phyloP scores from a whole-genome alignment of 441 rosid genomes.

The Biscutella laevigata region DNA sequence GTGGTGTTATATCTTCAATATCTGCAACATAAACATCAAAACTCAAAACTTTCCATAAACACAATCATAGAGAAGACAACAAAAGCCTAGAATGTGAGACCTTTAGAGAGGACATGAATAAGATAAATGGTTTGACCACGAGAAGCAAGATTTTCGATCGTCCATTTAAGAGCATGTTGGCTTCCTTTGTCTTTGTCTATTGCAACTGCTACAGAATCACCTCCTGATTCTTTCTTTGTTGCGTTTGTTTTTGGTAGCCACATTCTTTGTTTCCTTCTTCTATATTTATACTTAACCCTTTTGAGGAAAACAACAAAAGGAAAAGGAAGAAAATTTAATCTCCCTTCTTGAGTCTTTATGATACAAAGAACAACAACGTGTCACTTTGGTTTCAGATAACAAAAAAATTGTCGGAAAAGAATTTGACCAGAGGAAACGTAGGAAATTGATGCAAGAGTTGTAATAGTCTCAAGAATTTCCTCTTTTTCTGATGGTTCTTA shows the following conservation, averaged over 20 bases:
- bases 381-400: neutral
- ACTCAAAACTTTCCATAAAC: conserved; percentile 1
- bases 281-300: neutral
- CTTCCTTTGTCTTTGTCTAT: conserved; percentile 73
- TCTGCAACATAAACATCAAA: conserved; percentile 12
- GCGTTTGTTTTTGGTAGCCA: conserved; percentile 40
- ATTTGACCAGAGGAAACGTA: conserved; percentile 2
- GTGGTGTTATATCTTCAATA: conserved; percentile 22
- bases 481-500: conserved; percentile 12
- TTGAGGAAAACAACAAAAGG: no score
- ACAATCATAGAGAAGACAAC: neutral
- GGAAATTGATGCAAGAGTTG: neutral
- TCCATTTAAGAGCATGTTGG: conserved; percentile 80
- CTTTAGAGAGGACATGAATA: conserved; percentile 48
- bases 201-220: conserved; percentile 69
- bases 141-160: conserved; percentile 50
- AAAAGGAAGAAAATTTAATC: neutral
- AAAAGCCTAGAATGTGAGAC: conserved; percentile 23
- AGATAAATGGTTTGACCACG: conserved; percentile 65
- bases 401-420: neutral
- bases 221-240: conserved; percentile 28
- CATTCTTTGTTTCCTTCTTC: conserved; percentile 24
- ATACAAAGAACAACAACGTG: neutral
- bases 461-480: neutral
- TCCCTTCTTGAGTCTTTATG: neutral